Evolutionary conservation across 2,329 filamentous ascomycete species (phyloP).

Genomic region (Fusarium goolgardi): DNA sequence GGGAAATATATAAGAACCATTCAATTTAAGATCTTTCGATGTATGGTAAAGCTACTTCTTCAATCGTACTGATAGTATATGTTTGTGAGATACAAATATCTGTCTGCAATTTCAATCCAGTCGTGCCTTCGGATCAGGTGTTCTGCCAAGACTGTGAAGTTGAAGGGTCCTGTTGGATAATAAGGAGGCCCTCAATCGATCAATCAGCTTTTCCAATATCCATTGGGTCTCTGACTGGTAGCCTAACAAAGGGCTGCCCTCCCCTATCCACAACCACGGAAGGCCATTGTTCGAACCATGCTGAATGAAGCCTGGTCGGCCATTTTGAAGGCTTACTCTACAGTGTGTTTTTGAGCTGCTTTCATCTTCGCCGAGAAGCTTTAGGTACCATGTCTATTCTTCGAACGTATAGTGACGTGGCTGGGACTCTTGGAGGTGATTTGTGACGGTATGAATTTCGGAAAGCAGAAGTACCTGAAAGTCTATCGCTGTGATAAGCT

Average conservation of each 20-base stretch:
- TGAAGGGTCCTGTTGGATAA: not conserved
- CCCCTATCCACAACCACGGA: conserved; percentile 5
- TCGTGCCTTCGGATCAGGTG: not conserved
- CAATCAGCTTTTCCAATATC: not conserved
- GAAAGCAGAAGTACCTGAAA: not conserved
- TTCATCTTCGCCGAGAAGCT: conserved; percentile 6
- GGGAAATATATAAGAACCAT: too few relatives aligned
- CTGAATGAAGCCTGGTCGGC: not conserved
- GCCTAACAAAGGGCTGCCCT: not conserved
- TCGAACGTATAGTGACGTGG: not conserved
- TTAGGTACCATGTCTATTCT: conserved; percentile 9
- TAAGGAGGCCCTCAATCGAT: not conserved
- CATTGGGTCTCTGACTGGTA: not conserved
- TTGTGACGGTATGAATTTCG: not conserved
- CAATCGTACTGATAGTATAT: too few relatives aligned
- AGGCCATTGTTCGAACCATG: not conserved
- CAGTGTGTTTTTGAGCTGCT: not conserved
- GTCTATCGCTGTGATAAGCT: too few relatives aligned
- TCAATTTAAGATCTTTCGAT: too few relatives aligned
- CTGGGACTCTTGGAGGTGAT: not conserved
- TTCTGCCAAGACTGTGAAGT: not conserved
- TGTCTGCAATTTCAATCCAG: not conserved
- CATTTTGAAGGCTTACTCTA: not conserved
- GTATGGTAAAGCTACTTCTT: too few relatives aligned
- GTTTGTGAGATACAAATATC: too few relatives aligned